A percentile compares a stretch with the other conserved stretches of the same genome.
Evolutionary conservation across 2,329 filamentous ascomycete genomes (phyloP).

Genomic region (Dothideomycetidae sp.): DNA sequence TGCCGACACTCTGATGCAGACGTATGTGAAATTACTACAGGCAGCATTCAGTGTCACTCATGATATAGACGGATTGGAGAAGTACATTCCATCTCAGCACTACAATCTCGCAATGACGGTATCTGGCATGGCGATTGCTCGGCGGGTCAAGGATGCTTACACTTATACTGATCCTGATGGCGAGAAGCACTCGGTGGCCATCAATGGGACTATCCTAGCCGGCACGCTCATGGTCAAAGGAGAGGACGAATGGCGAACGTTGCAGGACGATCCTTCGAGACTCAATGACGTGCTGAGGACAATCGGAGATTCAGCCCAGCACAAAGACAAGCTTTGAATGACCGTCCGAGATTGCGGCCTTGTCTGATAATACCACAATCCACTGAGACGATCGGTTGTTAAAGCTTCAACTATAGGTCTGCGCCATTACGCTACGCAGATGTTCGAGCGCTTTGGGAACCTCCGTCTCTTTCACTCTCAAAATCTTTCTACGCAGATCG

Average conservation of each 20-base stretch:
- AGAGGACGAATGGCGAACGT: slow-evolving; percentile 37
- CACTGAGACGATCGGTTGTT: too few species aligned
- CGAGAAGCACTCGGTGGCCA: slow-evolving; percentile 29
- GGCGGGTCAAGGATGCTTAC: slow-evolving; percentile 33
- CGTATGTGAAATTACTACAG: background rate
- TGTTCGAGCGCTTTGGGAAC: background rate
- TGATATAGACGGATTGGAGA: background rate
- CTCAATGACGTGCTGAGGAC: slow-evolving; percentile 31
- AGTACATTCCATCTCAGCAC: slow-evolving; percentile 26
- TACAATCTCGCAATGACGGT: slow-evolving; percentile 46
- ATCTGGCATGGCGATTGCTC: slow-evolving; percentile 39
- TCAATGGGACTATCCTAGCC: slow-evolving; percentile 44
- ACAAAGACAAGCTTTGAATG: background rate
- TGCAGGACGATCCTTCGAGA: slow-evolving; percentile 27
- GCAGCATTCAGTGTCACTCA: background rate
- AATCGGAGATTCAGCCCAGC: slow-evolving; percentile 25
- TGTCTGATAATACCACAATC: too few species aligned
- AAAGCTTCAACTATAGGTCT: too few species aligned
- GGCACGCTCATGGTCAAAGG: slow-evolving; percentile 47
- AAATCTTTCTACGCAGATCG: background rate
- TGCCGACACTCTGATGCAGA: slow-evolving; percentile 18
- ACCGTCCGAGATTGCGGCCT: too few species aligned
- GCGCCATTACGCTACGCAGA: slow-evolving; percentile 1
- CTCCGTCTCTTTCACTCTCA: background rate
- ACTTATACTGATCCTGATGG: slow-evolving; percentile 27